Percentiles rank a stretch among this genome's conserved stretches.
Evolutionary conservation across 345 rosid genomes (phyloP).

Genomic region (Nasturtium officinale): DNA sequence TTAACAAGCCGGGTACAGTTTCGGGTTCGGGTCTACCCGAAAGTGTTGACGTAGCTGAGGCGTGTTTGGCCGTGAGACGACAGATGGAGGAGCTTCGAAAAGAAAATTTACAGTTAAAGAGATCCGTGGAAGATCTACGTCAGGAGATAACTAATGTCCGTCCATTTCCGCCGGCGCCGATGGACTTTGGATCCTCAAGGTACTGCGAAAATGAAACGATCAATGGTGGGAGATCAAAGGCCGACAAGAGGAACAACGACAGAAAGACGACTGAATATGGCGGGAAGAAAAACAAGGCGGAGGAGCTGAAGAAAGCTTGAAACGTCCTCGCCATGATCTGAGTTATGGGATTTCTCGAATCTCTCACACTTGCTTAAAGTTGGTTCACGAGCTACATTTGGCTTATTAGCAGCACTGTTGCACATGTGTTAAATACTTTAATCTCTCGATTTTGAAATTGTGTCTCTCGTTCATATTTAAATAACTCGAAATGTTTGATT

Average conservation of each 20-base stretch:
- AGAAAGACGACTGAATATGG: neutral
- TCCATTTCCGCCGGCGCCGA: slow-evolving; percentile 11
- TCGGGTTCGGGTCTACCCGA: slow-evolving; percentile 2
- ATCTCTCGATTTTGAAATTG: slow-evolving; percentile 1
- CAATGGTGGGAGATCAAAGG: neutral
- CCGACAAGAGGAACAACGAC: neutral
- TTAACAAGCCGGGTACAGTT: slow-evolving; percentile 20
- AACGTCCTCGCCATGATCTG: neutral
- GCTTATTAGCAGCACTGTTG: neutral
- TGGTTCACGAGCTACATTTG: neutral
- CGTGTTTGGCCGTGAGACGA: slow-evolving; percentile 53
- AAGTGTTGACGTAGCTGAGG: slow-evolving; percentile 51
- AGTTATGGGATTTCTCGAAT: too few relatives aligned
- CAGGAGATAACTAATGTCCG: slow-evolving; percentile 46
- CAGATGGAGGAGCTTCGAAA: slow-evolving; percentile 61
- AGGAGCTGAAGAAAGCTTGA: slow-evolving; percentile 59
- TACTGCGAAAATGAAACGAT: neutral
- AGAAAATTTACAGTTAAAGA: slow-evolving; percentile 59
- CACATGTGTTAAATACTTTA: neutral
- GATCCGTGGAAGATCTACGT: slow-evolving; percentile 68
- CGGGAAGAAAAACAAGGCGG: slow-evolving; percentile 28
- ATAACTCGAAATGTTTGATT: neutral
- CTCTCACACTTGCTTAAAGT: too few relatives aligned
- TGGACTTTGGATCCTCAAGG: slow-evolving; percentile 41
- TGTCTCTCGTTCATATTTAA: neutral